phyloP scores from a whole-genome alignment of 129 eudicot genomes.

The Erigeron canadensis region DNA sequence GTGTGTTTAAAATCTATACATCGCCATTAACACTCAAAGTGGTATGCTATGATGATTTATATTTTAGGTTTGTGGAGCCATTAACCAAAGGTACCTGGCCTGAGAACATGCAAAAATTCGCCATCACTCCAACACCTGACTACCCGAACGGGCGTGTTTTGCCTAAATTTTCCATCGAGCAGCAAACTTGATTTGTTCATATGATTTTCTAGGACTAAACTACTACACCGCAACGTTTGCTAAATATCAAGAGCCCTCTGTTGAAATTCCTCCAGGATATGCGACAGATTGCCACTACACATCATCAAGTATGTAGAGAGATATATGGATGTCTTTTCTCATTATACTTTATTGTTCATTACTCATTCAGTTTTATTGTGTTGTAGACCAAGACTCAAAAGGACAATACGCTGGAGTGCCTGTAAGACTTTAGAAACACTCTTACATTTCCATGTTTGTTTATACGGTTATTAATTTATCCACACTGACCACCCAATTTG shows the following conservation, averaged over 20 bases:
- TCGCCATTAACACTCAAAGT: background rate
- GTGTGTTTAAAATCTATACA: background rate
- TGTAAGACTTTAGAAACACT: conserved; percentile 5
- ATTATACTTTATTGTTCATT: background rate
- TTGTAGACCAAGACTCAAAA: conserved; percentile 7
- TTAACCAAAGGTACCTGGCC: conserved; percentile 56
- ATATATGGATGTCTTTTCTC: background rate
- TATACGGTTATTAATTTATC: background rate
- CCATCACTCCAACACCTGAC: conserved; percentile 31
- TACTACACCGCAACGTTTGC: conserved; percentile 50
- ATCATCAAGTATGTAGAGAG: conserved; percentile 7
- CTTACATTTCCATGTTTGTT: background rate
- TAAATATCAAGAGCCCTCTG: background rate
- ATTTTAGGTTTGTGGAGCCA: conserved; percentile 54
- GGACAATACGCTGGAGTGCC: conserved; percentile 20
- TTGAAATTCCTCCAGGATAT: conserved; percentile 21
- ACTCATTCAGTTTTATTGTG: background rate
- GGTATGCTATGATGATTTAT: background rate
- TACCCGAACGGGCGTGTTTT: conserved; percentile 18
- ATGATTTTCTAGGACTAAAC: conserved; percentile 59
- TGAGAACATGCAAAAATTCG: conserved; percentile 28
- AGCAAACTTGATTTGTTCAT: conserved; percentile 44
- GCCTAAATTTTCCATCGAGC: background rate
- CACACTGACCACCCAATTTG: background rate
- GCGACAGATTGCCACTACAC: conserved; percentile 25